Percentiles rank a stretch among this genome's conserved stretches.
phyloP scores from a whole-genome alignment of 805 yeast genomes.

The Nakazawaea sp. region DNA sequence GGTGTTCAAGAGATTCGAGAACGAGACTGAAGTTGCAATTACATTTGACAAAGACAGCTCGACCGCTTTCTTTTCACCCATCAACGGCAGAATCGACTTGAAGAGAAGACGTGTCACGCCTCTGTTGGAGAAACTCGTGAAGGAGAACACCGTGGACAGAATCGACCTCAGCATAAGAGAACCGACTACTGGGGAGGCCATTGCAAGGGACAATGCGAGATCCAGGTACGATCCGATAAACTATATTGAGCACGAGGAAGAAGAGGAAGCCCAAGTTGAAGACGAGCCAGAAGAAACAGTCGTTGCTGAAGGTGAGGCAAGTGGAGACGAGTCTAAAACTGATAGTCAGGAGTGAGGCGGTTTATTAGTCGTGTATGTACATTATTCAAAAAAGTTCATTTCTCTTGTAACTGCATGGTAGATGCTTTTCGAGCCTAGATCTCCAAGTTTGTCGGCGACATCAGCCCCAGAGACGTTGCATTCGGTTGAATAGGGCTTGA shows the following conservation, averaged over 20 bases:
- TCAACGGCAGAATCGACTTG: conserved; percentile 70
- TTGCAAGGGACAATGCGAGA: conserved; percentile 60
- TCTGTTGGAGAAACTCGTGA: conserved; percentile 45
- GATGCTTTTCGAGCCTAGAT: neutral
- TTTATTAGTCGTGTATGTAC: neutral
- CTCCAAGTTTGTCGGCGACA: neutral
- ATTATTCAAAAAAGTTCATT: no score
- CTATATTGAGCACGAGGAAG: conserved; percentile 58
- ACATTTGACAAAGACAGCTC: conserved; percentile 48
- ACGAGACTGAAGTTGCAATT: conserved; percentile 60
- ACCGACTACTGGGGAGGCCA: conserved; percentile 64
- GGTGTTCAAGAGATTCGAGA: conserved; percentile 38
- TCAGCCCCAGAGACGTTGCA: neutral
- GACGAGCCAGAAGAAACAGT: conserved; percentile 26
- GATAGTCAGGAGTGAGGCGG: no score
- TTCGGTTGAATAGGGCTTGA: neutral
- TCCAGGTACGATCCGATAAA: conserved; percentile 74
- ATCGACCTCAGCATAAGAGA: conserved; percentile 62
- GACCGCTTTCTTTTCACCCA: conserved; percentile 70
- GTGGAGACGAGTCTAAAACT: conserved; percentile 3
- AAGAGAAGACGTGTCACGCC: conserved; percentile 77
- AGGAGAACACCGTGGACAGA: conserved; percentile 52
- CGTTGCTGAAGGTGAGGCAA: conserved; percentile 19
- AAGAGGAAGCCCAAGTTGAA: conserved; percentile 31
- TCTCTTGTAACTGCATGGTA: no score